Percentiles rank a stretch among this genome's conserved stretches.
These are phyloP conservation scores for Aspergillus fumigatiaffinis DNA, from an alignment of 2,329 filamentous ascomycete genomes.

Conservation along the genomic window DNA sequence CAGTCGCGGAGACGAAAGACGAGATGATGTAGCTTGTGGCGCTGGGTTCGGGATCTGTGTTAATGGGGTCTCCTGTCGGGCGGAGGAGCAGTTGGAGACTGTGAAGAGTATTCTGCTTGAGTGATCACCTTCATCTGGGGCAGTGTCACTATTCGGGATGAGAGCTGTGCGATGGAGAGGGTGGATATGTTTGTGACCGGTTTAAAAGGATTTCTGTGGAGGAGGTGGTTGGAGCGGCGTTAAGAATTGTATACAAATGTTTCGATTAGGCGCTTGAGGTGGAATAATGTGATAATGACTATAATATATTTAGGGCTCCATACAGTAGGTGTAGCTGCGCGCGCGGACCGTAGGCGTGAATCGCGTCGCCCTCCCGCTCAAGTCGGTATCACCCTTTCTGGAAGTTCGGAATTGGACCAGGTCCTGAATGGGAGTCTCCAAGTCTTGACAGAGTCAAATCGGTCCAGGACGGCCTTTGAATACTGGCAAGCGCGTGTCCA, in stretches of 20 bases:
- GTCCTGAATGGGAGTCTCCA: too few relatives aligned
- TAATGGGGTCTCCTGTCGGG: constrained; percentile 49
- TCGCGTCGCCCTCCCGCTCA: too few relatives aligned
- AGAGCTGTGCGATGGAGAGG: constrained; percentile 47
- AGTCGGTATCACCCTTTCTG: too few relatives aligned
- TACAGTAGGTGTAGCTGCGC: too few relatives aligned
- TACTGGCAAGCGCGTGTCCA: too few relatives aligned
- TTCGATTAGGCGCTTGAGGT: constrained; percentile 7
- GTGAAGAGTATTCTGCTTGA: constrained; percentile 38
- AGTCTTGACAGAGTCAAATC: too few relatives aligned
- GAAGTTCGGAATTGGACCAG: too few relatives aligned
- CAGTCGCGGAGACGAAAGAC: constrained; percentile 70
- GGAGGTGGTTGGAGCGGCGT: constrained; percentile 41
- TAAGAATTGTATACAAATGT: constrained; percentile 35
- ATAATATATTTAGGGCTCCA: too few relatives aligned
- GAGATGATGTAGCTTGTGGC: constrained; percentile 40
- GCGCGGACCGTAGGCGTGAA: too few relatives aligned
- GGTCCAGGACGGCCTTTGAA: too few relatives aligned
- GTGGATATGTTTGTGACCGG: constrained; percentile 49
- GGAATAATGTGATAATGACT: too few relatives aligned
- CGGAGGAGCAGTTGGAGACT: constrained; percentile 40
- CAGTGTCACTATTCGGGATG: constrained; percentile 48
- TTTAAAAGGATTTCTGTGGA: constrained; percentile 41
- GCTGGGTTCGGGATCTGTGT: constrained; percentile 46
- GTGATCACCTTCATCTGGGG: constrained; percentile 10